phyloP scores from a whole-genome alignment of 805 yeast species.

The Sugiyamaella marilandica region DNA sequence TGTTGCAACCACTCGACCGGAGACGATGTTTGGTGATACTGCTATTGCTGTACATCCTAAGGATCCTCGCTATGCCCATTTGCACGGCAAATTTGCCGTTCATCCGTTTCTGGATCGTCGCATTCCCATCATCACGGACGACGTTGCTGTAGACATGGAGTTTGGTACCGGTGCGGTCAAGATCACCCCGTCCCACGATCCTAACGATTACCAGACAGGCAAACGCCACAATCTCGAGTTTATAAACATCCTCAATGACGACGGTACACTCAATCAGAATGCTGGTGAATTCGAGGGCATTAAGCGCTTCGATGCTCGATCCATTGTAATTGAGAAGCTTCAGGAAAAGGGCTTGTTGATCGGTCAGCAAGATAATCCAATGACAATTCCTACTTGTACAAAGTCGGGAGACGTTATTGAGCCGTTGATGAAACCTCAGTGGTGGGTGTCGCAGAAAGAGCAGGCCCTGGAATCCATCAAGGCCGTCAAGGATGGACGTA shows the following conservation, averaged over 20 bases:
- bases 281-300: constrained; percentile 92
- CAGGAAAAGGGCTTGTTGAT: constrained; percentile 68
- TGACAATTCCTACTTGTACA: constrained; percentile 90
- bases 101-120: constrained; percentile 87
- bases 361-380: constrained; percentile 89
- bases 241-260: constrained; percentile 86
- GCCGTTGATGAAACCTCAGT: constrained; percentile 95
- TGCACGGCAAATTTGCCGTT: constrained; percentile 86
- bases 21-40: constrained; percentile 96
- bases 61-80: constrained; percentile 85
- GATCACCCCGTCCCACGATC: constrained; percentile 98
- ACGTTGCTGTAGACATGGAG: constrained; percentile 97
- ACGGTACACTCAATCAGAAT: constrained; percentile 82
- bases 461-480: constrained; percentile 85
- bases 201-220: constrained; percentile 94
- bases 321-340: constrained; percentile 72
- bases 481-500: constrained; percentile 77
- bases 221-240: constrained; percentile 86
- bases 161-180: constrained; percentile 99
- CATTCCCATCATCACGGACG: constrained; percentile 83
- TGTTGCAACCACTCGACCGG: constrained; percentile 99
- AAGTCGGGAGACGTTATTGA: constrained; percentile 97
- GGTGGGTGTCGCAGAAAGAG: constrained; percentile 94
- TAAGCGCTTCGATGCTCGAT: constrained; percentile 93
- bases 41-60: constrained; percentile 97